Base-by-base conservation (phyloP, 768 basidiomycete genomes). In the Gelatoporia subvermispora region DNA sequence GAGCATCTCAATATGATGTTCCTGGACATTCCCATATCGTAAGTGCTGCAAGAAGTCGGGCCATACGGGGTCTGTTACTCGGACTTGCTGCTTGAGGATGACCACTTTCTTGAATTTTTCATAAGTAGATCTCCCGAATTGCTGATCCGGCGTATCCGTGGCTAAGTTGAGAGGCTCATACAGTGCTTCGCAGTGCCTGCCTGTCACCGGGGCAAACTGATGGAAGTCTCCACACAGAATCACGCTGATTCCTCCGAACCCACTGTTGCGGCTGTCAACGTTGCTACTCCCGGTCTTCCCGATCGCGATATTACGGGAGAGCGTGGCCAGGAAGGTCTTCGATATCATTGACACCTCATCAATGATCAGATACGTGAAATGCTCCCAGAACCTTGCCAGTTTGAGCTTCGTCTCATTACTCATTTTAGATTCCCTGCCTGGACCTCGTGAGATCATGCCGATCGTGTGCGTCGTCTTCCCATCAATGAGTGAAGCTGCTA, bases 161-260 rank as follows among this genome's bases (percentile, higher is more conserved):
- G 21, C 50, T 8, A 21, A 2, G 22, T 41, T 52, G 0, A 23
- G 16, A 3, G 59, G 49, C 7, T 51, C 35, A 42, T 52, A 68
- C 5, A 69, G 58, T 9, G 65, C 48, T 16, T 61, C 64, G 5
- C 21, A 18, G 1, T 51, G 43, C 4, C 45, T 57, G 0, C 3
- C 15, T 10, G 49, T 52, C 8, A 76, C 72, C 0, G 71, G 73
- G 2, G 71, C 73, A 51, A 76, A 75, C 55, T 74, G 75, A 46
- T 76, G 72, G 15, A 74, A 65, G 42, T 75, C 72, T 0, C 75
- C 74, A 18, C 58, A 56, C 4, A 75, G 18, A 3, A 75, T 68
- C 3, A 76, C 58, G 45, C 67, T 71, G 48, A 73, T 57, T 0
- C 71, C 68, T 2, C 68, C 68, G 49, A 74, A 75, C 0, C 64